Conservation (phyloP, 805 yeast species). For the Ogataea allantospora region DNA sequence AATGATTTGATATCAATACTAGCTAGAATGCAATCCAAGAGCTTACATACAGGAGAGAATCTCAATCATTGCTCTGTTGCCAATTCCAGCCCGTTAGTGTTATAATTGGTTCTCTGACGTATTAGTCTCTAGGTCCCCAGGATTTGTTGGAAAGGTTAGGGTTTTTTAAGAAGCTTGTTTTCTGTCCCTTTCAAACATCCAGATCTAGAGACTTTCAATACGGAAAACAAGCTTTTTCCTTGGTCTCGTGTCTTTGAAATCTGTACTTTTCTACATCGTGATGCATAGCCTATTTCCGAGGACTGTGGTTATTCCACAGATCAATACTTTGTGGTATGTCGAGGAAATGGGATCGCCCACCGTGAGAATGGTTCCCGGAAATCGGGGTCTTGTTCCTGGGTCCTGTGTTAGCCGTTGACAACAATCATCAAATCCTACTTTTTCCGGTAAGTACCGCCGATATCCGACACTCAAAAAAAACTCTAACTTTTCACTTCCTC, state of each 20-base stretch:
- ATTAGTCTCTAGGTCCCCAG: not conserved
- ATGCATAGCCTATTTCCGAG: not conserved
- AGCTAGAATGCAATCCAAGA: conserved; percentile 9
- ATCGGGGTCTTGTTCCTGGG: not conserved
- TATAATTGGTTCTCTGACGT: not conserved
- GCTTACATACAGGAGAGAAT: conserved; percentile 11
- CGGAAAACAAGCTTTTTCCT: conserved; percentile 14
- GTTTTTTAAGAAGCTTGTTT: conserved; percentile 7
- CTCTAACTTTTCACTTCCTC: not conserved
- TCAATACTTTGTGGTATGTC: conserved; percentile 22
- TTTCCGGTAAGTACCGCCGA: conserved; percentile 10
- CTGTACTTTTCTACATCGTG: not conserved
- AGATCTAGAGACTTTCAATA: not conserved
- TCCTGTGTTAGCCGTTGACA: conserved; percentile 2
- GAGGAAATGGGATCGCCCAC: conserved; percentile 2
- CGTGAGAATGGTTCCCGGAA: not conserved
- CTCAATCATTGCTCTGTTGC: conserved; percentile 2
- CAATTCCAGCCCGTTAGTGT: conserved; percentile 7
- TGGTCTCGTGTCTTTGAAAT: conserved; percentile 2
- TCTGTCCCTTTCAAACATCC: conserved; percentile 4
- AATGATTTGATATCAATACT: not conserved
- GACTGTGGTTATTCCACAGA: conserved; percentile 13
- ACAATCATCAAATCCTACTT: conserved; percentile 9
- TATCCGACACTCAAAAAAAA: conserved; percentile 1
- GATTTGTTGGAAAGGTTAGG: not conserved